Conservation (phyloP, 805 yeast species). For the Maudiozyma barnettii region DNA sequence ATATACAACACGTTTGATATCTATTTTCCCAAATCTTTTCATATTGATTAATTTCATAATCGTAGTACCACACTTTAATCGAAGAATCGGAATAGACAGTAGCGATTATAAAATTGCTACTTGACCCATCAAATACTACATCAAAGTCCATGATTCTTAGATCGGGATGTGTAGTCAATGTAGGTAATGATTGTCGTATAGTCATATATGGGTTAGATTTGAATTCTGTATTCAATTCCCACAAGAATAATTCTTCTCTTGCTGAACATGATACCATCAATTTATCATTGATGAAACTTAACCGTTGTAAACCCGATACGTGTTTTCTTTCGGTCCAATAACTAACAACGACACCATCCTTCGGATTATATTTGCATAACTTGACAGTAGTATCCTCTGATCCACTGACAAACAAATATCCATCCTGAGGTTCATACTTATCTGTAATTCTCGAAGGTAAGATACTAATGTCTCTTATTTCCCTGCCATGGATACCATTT, state of each 20-base stretch:
- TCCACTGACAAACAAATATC: conserved; percentile 54
- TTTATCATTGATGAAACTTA: conserved; percentile 47
- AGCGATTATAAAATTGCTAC: conserved; percentile 31
- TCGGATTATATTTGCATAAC: conserved; percentile 34
- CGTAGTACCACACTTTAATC: conserved; percentile 55
- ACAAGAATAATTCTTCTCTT: conserved; percentile 76
- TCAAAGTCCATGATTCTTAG: conserved; percentile 84
- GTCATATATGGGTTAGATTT: conserved; percentile 36
- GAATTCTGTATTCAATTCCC: conserved; percentile 47
- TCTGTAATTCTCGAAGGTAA: conserved; percentile 28
- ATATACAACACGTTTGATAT: conserved; percentile 70
- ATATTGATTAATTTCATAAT: conserved; percentile 32
- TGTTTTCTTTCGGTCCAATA: conserved; percentile 67
- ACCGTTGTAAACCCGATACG: conserved; percentile 78
- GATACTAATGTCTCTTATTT: conserved; percentile 67
- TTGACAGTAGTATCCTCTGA: conserved; percentile 82
- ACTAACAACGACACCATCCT: conserved; percentile 36
- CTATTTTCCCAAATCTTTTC: conserved; percentile 35
- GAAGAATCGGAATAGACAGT: conserved; percentile 82
- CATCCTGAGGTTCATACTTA: conserved; percentile 11
- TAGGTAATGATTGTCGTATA: conserved; percentile 44
- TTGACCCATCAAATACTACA: conserved; percentile 32
- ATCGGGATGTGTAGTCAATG: conserved; percentile 59
- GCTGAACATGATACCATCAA: conserved; percentile 58
- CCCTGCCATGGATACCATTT: conserved; percentile 85